A percentile compares a stretch with the other conserved stretches of the same genome.
phyloP scores from a whole-genome alignment of 2,329 filamentous ascomycete species.

The Fusarium sambucinum region DNA sequence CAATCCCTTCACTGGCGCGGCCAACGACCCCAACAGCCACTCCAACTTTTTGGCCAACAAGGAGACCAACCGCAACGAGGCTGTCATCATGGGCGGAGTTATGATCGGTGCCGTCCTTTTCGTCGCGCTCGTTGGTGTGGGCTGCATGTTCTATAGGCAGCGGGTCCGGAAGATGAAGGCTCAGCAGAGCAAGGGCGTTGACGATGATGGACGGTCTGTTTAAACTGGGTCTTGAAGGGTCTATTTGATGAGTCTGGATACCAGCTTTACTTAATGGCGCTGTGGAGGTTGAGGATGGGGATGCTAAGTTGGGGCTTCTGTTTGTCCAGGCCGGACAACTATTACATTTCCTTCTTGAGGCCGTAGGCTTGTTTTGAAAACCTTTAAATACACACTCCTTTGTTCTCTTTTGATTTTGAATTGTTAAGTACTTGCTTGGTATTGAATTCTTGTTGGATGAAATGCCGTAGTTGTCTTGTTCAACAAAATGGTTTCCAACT shows the following conservation, averaged over 20 bases:
- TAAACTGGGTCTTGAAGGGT: not conserved
- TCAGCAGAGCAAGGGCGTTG: slow-evolving; percentile 10
- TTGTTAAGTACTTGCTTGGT: not conserved
- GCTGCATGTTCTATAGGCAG: slow-evolving; percentile 20
- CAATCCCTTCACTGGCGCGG: slow-evolving; percentile 6
- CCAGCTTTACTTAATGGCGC: not conserved
- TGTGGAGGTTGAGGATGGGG: not conserved
- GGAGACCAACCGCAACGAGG: slow-evolving; percentile 1
- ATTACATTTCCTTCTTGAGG: slow-evolving; percentile 1
- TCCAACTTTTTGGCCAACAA: not conserved
- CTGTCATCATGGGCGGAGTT: slow-evolving; percentile 18
- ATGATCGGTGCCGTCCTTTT: slow-evolving; percentile 23
- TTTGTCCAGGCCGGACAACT: not conserved
- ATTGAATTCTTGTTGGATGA: not conserved
- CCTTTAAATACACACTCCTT: not conserved
- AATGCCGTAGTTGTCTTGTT: not conserved
- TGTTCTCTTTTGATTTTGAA: not conserved
- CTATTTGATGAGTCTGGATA: no score
- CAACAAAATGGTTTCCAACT: not conserved
- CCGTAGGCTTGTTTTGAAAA: not conserved
- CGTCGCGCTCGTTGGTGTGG: slow-evolving; percentile 7
- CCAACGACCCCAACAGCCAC: slow-evolving; percentile 1
- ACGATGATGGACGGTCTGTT: slow-evolving; percentile 6
- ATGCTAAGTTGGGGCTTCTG: not conserved
- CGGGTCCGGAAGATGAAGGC: slow-evolving; percentile 13